These are phyloP conservation scores for Massariosphaeria phaeospora DNA, from an alignment of 495 filamentous ascomycete genomes.

Conservation along the genomic window DNA sequence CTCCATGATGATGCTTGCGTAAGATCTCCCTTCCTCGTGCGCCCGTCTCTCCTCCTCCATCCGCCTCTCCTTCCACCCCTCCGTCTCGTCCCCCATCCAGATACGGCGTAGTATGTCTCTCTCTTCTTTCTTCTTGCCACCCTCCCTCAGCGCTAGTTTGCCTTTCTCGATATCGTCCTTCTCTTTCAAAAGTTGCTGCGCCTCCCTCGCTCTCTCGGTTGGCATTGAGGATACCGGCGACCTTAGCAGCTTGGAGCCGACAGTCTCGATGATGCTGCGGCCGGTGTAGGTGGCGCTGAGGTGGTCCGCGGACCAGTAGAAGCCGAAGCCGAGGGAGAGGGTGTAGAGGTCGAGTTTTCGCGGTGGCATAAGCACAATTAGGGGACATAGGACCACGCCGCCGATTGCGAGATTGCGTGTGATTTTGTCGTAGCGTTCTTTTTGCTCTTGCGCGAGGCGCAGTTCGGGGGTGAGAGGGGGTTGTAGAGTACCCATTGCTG, in stretches of 20 bases:
- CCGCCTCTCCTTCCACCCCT: slow-evolving; percentile 69
- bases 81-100: slow-evolving; percentile 61
- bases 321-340: slow-evolving; percentile 56
- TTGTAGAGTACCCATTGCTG: slow-evolving; percentile 19
- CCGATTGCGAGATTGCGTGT: slow-evolving; percentile 57
- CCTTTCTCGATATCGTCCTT: slow-evolving; percentile 31
- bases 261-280: slow-evolving; percentile 42
- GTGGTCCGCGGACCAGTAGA: slow-evolving; percentile 61
- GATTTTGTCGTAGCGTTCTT: slow-evolving; percentile 46
- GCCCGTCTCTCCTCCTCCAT: slow-evolving; percentile 55
- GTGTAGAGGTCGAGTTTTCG: slow-evolving; percentile 70
- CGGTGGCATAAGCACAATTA: slow-evolving; percentile 70
- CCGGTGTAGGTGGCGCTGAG: slow-evolving; percentile 59
- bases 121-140: slow-evolving; percentile 40
- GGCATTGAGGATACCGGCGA: slow-evolving; percentile 23
- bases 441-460: slow-evolving; percentile 20
- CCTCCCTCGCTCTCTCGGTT: slow-evolving; percentile 53
- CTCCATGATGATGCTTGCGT: slow-evolving; percentile 74
- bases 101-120: slow-evolving; percentile 48
- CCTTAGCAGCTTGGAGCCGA: slow-evolving; percentile 17
- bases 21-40: slow-evolving; percentile 50
- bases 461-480: slow-evolving; percentile 31
- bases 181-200: slow-evolving; percentile 41
- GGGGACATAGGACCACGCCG: slow-evolving; percentile 62
- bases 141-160: slow-evolving; percentile 31